Conservation (phyloP, 2,329 filamentous ascomycete genomes). For the Aspergillus sp. region DNA sequence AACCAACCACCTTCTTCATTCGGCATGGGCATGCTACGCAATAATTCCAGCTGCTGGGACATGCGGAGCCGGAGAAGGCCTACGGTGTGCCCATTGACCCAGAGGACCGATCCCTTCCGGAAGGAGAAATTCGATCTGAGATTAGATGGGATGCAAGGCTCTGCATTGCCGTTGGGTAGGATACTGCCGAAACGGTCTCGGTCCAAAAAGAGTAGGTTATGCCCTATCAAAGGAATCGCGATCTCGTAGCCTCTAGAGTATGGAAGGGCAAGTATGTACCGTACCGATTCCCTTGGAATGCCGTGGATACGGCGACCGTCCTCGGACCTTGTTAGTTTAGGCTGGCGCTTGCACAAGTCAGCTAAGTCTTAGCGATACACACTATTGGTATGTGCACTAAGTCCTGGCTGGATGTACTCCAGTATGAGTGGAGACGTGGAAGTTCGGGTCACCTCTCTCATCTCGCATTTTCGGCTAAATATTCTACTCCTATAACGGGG, state of each 20-base stretch:
- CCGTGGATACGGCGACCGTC: no score
- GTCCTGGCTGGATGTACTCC: constrained; percentile 3
- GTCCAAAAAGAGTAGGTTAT: no score
- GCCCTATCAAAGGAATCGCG: no score
- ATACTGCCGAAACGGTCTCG: no score
- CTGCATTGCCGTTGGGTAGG: no score
- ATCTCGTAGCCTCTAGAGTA: no score
- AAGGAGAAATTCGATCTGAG: constrained; percentile 18
- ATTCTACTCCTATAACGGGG: neutral
- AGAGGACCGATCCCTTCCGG: constrained; percentile 20
- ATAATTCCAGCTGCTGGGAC: constrained; percentile 2
- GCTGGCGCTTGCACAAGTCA: constrained; percentile 10
- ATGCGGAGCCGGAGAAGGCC: neutral
- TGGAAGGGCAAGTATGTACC: no score
- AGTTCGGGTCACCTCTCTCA: neutral
- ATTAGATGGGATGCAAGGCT: neutral
- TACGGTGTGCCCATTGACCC: constrained; percentile 10
- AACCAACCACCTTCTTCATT: neutral
- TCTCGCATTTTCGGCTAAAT: neutral
- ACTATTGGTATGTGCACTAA: neutral
- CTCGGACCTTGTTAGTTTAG: no score
- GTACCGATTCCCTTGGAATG: no score
- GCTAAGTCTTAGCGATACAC: neutral
- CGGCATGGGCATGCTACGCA: neutral
- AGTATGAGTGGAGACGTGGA: constrained; percentile 1